Percentiles rank a stretch among this genome's conserved stretches.
Conservation (phyloP, 208 protist genomes). For the Crithidia thermophila region DNA sequence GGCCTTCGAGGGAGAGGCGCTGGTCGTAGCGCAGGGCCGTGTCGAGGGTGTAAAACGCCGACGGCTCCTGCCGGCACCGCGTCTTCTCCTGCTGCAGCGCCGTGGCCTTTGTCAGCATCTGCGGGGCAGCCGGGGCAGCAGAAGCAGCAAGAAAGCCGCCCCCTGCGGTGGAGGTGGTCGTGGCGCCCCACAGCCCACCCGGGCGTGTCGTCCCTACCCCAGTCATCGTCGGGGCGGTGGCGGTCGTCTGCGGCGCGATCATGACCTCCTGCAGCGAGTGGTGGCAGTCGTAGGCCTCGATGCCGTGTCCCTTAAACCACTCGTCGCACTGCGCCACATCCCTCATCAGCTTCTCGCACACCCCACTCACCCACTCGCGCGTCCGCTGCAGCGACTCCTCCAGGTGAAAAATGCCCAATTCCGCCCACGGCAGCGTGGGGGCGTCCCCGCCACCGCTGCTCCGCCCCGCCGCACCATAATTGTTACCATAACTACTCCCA, state of each 20-base stretch:
- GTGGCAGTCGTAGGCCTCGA: conserved; percentile 60
- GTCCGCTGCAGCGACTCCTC: conserved; percentile 51
- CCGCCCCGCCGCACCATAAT: no score
- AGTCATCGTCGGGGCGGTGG: conserved; percentile 5
- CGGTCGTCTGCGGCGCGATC: conserved; percentile 9
- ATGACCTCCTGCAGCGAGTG: conserved; percentile 66
- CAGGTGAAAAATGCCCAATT: conserved; percentile 50
- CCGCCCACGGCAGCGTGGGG: conserved; percentile 45
- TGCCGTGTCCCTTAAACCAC: conserved; percentile 57
- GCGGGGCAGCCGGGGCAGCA: background rate
- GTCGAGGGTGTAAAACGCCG: conserved; percentile 52
- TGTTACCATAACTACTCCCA: no score
- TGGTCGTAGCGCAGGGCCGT: conserved; percentile 58
- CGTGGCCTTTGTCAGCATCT: conserved; percentile 33
- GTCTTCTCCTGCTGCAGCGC: conserved; percentile 41
- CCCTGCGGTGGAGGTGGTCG: background rate
- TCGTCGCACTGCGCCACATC: conserved; percentile 68
- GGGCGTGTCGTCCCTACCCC: background rate
- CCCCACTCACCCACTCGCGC: conserved; percentile 61
- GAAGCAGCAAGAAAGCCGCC: background rate
- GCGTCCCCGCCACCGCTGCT: background rate
- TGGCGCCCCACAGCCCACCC: conserved; percentile 7
- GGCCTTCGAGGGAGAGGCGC: conserved; percentile 64
- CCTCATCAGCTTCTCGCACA: conserved; percentile 53
- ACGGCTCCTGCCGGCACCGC: conserved; percentile 33